These are phyloP conservation scores for Arthrobotrys iridis DNA, from an alignment of 2,329 filamentous ascomycete genomes.

Conservation along the genomic window DNA sequence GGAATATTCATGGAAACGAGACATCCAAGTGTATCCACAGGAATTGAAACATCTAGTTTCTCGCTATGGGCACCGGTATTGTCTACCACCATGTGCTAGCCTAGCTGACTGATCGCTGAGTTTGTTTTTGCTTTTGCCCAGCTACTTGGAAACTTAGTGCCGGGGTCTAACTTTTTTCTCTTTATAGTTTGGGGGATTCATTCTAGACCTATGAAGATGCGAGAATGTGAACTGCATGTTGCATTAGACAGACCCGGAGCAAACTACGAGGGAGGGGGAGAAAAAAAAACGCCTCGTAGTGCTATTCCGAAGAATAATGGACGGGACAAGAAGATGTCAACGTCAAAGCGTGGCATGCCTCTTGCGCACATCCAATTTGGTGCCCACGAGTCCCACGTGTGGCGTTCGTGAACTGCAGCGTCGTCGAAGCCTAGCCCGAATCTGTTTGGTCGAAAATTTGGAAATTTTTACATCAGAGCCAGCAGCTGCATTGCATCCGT, in stretches of 20 bases:
- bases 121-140: slow-evolving; percentile 15
- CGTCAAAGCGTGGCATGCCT: slow-evolving; percentile 41
- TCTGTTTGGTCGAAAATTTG: neutral
- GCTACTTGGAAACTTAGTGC: neutral
- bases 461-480: neutral
- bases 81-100: neutral
- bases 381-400: slow-evolving; percentile 1
- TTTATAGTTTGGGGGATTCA: slow-evolving; percentile 3
- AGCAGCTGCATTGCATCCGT: neutral
- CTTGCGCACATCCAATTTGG: slow-evolving; percentile 15
- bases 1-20: slow-evolving; percentile 17
- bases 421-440: neutral
- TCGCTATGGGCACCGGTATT: slow-evolving; percentile 33
- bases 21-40: neutral
- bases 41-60: neutral
- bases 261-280: neutral
- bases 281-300: slow-evolving; percentile 4
- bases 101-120: neutral
- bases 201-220: neutral
- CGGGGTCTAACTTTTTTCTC: slow-evolving; percentile 9
- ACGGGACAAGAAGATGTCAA: slow-evolving; percentile 26
- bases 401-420: neutral
- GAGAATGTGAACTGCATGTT: neutral
- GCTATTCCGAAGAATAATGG: slow-evolving; percentile 11
- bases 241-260: too few species aligned